A percentile compares a stretch with the other conserved stretches of the same genome.
Evolutionary conservation across 2,329 filamentous ascomycete genomes (phyloP).

Genomic region (Elsinoe australis): DNA sequence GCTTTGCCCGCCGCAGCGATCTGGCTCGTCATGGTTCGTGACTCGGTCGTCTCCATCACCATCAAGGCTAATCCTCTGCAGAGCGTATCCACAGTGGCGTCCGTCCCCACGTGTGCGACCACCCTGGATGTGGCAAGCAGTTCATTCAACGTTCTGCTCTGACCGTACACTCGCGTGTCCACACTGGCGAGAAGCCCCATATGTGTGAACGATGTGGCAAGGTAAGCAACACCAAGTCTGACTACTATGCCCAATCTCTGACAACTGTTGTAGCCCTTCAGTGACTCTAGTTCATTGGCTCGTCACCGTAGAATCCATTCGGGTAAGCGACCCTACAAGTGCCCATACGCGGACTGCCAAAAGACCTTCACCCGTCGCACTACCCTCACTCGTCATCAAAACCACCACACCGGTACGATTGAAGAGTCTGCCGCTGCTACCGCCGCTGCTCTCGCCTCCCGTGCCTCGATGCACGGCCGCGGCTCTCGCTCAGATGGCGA

Average conservation of each 20-base stretch:
- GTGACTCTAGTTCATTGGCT: slow-evolving; percentile 88
- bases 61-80: slow-evolving; percentile 32
- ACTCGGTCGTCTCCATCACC: slow-evolving; percentile 13
- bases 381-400: slow-evolving; percentile 89
- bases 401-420: slow-evolving; percentile 89
- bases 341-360: slow-evolving; percentile 92
- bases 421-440: slow-evolving; percentile 88
- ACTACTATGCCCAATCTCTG: slow-evolving; percentile 15
- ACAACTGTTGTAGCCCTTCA: slow-evolving; percentile 91
- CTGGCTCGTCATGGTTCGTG: slow-evolving; percentile 83
- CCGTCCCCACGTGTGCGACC: slow-evolving; percentile 87
- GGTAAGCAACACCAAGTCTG: slow-evolving; percentile 54
- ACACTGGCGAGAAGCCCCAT: slow-evolving; percentile 97
- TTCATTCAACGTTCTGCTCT: slow-evolving; percentile 95
- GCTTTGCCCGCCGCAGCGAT: slow-evolving; percentile 88
- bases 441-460: slow-evolving; percentile 68
- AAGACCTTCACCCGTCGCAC: slow-evolving; percentile 97
- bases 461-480: slow-evolving; percentile 38
- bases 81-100: slow-evolving; percentile 93
- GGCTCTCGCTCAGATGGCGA: slow-evolving; percentile 58
- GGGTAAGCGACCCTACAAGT: slow-evolving; percentile 93
- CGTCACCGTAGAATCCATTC: slow-evolving; percentile 92
- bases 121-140: slow-evolving; percentile 80
- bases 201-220: slow-evolving; percentile 96
- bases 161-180: slow-evolving; percentile 89